Evolutionary conservation across 2,329 filamentous ascomycete genomes (phyloP).

Genomic region (Exophiala oligosperma): DNA sequence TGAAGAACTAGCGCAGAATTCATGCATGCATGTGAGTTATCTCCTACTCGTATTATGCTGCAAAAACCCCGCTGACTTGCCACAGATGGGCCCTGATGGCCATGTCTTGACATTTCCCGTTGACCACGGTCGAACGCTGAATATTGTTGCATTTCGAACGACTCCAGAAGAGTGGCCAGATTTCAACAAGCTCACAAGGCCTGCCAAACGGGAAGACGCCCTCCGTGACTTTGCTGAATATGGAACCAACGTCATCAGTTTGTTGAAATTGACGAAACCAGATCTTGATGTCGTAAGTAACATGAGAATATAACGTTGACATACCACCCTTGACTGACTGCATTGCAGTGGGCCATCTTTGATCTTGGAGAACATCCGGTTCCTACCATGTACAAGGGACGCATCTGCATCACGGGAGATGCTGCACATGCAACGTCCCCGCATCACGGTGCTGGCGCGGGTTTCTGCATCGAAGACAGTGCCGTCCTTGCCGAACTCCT

Average conservation of each 20-base stretch:
- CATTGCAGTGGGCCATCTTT: conserved; percentile 40
- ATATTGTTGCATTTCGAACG: conserved; percentile 52
- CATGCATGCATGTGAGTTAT: conserved; percentile 36
- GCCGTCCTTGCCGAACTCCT: conserved; percentile 33
- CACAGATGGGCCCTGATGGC: conserved; percentile 58
- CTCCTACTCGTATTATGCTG: neutral
- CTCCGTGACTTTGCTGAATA: conserved; percentile 26
- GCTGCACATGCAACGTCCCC: conserved; percentile 43
- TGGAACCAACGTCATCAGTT: neutral
- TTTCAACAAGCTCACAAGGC: conserved; percentile 41
- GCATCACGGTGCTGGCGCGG: conserved; percentile 40
- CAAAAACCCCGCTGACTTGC: no score
- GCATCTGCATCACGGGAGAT: conserved; percentile 38
- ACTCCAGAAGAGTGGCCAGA: conserved; percentile 44
- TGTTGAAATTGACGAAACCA: neutral
- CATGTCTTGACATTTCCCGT: conserved; percentile 65
- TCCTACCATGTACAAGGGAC: conserved; percentile 35
- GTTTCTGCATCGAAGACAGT: conserved; percentile 34
- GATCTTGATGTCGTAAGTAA: neutral
- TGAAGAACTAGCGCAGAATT: conserved; percentile 48
- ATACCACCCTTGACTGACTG: neutral
- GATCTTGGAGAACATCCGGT: conserved; percentile 39
- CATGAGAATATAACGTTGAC: neutral
- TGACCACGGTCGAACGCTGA: conserved; percentile 57
- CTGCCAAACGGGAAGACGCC: conserved; percentile 28